Percentiles rank a stretch among this genome's conserved stretches.
Evolutionary conservation across 208 protist genomes (phyloP).

Genomic region (Acanthamoeba polyphaga): DNA sequence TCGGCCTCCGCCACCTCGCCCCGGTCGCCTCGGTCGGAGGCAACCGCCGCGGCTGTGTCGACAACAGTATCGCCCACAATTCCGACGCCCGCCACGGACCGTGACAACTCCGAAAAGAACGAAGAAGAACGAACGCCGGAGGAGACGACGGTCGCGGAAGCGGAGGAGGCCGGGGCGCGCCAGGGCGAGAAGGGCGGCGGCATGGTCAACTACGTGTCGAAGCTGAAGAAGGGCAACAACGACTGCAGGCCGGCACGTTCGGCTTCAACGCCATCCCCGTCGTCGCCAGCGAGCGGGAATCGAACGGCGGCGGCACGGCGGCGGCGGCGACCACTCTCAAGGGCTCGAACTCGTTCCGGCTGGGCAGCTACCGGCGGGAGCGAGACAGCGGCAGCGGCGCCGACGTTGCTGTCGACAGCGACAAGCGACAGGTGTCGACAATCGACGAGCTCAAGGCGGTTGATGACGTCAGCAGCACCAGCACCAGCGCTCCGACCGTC

Average conservation of each 20-base stretch:
- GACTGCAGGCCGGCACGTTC: not conserved
- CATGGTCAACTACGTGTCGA: not conserved
- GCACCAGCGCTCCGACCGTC: no score
- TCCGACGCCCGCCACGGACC: not conserved
- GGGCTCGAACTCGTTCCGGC: not conserved
- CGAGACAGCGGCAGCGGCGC: not conserved
- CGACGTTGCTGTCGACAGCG: not conserved
- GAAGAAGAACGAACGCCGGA: no score
- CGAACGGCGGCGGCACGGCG: not conserved
- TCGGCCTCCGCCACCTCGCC: not conserved
- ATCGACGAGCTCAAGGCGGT: no score
- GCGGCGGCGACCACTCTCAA: not conserved
- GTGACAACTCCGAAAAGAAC: no score
- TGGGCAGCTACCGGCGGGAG: not conserved
- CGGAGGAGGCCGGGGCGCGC: no score
- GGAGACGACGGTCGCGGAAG: no score
- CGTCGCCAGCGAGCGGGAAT: not conserved
- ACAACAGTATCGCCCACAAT: no score
- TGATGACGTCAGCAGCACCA: no score
- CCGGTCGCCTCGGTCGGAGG: not conserved
- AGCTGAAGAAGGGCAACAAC: not conserved
- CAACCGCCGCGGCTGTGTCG: no score
- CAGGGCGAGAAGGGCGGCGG: not conserved
- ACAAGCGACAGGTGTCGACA: no score
- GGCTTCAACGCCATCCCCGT: not conserved